Evolutionary conservation across 139 green algal genomes (phyloP), one percentile per base, ranked within the genome.

Genomic region (Tetradesmus obliquus): DNA sequence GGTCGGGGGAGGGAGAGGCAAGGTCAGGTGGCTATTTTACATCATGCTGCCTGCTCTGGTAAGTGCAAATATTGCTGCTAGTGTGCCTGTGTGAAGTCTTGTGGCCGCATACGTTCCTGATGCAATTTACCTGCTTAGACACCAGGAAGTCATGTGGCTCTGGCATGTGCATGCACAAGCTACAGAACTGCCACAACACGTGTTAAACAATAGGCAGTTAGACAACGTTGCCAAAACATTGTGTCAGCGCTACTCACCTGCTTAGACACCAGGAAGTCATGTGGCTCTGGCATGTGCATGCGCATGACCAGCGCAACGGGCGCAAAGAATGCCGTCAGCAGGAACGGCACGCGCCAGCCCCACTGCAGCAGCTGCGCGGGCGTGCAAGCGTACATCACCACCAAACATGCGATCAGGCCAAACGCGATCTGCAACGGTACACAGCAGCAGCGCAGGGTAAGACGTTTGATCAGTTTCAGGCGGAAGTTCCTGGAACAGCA

Each of bases 241-340:
- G 32, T 45, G 32, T 45, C 32, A 45, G 32, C 32, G 32, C 32
- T 45, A 45, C 32, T 72, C 62, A 72, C 62, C 66, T 76, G 66
- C 5, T 76, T 76, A 24, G 66, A 76, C 3, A 84, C 17, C 5
- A 91, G 74, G 76, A 86, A 91, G 20, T 91, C 87, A 32, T 76
- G 22, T 2, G 87, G 87, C 55, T 91, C 86, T 66, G 87, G 87
- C 87, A 85, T 91, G 76, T 91, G 87, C 87, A 91, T 86, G 19
- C 87, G 55, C 74, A 91, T n/a, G 15, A 86, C 66, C 20, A 86
- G 76, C 7, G 87, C 74, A 13, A 86, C 12, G 12, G 87, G 87
- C 51, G 76, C 76, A 45, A 54, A 58, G 8, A 86, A 55, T 1
- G 22, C 55, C 2, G 76, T 86, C 24, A 91, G n/a, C 55, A 91